Conservation (phyloP, 371 early-diverging fungal species). For the Syncephalastrum contaminatum region DNA sequence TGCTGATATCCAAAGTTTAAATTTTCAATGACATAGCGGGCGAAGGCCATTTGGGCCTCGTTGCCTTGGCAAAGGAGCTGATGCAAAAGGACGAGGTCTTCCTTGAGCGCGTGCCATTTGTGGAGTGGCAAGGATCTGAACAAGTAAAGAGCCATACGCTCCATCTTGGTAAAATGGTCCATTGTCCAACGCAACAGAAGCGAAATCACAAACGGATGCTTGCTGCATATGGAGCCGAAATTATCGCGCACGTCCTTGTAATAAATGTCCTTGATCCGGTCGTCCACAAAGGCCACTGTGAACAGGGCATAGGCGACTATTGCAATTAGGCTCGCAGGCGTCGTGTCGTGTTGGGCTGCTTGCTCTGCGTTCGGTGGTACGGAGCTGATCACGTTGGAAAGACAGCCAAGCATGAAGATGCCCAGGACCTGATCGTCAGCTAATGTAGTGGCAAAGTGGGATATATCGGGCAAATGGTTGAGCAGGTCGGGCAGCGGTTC, state of each 20-base stretch:
- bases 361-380: slow-evolving; percentile 25
- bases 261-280: slow-evolving; percentile 36
- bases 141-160: slow-evolving; percentile 52
- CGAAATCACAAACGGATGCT: slow-evolving; percentile 39
- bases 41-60: slow-evolving; percentile 34
- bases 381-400: slow-evolving; percentile 31
- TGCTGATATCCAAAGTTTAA: slow-evolving; percentile 39
- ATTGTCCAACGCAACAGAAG: slow-evolving; percentile 48
- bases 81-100: slow-evolving; percentile 42
- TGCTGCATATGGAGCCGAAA: slow-evolving; percentile 39
- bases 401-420: slow-evolving; percentile 32
- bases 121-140: slow-evolving; percentile 49
- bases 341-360: neutral
- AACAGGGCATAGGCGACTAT: slow-evolving; percentile 45
- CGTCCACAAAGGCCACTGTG: slow-evolving; percentile 48
- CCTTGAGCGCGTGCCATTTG: slow-evolving; percentile 39
- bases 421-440: slow-evolving; percentile 28
- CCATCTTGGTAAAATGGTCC: slow-evolving; percentile 42
- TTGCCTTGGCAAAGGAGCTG: slow-evolving; percentile 31
- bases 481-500: slow-evolving; percentile 11
- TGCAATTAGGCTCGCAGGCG: slow-evolving; percentile 25
- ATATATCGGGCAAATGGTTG: slow-evolving; percentile 18
- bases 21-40: slow-evolving; percentile 42
- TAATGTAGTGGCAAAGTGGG: slow-evolving; percentile 25
- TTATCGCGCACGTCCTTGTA: slow-evolving; percentile 53